Evolutionary conservation across 2,329 filamentous ascomycete species (phyloP), one percentile per base, ranked within the genome.

Genomic region (Fonsecaea multimorphosa): DNA sequence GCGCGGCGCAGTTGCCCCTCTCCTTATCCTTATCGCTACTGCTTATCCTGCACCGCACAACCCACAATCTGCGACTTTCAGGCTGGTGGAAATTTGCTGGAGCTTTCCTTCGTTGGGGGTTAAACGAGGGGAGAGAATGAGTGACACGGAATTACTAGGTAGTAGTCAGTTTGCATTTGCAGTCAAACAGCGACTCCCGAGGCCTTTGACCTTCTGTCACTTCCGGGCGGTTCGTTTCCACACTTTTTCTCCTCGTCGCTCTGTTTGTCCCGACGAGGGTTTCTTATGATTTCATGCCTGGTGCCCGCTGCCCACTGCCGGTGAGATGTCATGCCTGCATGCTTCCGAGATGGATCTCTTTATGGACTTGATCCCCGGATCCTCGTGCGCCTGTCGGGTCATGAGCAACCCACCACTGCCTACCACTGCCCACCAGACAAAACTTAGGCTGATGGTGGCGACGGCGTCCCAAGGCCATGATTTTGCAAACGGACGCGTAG

Each of bases 401-500:
- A 49, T 27, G 44, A 49, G 19, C 34, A 34, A 32, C 19, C 11
- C 34, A 14, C 34, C 34, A 32, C 34, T 46, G 49, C 19, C 11
- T 22, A 14, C 34, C 34, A 32, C 34, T 46, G 49, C 19, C 11
- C 34, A 14, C 34, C 34, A 32, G 22, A 32, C 53, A 29, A 56
- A 31, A 27, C 40, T 64, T 59, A 58, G 55, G n/a, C 31, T 54
- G 54, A 46, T 56, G 58, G 64, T 66, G 64, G 59, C 58, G 46
- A 66, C 57, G 19, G 36, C 58, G 51, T 19, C 58, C 32, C 36
- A 40, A 16, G 49, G 44, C 31, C n/a, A n/a, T n/a, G 44, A 55
- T 51, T 58, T n/a, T n/a, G n/a, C n/a, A n/a, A n/a, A n/a, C 19
- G 54, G 58, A 64, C 65, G 65, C 65, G 65, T 64, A 55, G 61